phyloP scores from a whole-genome alignment of 1,284 basidiomycete species.

The Peniophora sp. region DNA sequence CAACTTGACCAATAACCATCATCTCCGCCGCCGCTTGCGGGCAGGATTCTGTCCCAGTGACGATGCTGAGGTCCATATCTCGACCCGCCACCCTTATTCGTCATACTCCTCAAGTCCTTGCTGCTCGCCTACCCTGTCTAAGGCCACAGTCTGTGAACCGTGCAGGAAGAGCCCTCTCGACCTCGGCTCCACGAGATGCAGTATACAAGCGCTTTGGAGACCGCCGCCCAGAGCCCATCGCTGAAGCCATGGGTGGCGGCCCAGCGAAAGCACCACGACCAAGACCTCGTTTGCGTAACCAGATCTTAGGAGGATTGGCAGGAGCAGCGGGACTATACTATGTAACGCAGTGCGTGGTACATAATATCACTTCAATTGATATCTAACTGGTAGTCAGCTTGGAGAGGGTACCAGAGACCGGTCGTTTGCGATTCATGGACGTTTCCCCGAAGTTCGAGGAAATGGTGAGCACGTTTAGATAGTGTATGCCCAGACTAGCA shows the following conservation, averaged over 20 bases:
- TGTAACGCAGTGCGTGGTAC: constrained; percentile 48
- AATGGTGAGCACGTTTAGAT: constrained; percentile 19
- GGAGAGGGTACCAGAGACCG: constrained; percentile 77
- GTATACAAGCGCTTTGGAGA: constrained; percentile 9
- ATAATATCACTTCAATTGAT: not conserved
- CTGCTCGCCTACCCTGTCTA: no score
- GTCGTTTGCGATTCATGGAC: constrained; percentile 81
- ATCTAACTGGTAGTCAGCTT: constrained; percentile 36
- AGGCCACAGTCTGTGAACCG: no score
- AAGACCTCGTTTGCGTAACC: constrained; percentile 3
- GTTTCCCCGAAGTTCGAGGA: constrained; percentile 55
- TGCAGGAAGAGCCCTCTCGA: not conserved
- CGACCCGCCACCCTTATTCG: no score
- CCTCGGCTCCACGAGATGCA: constrained; percentile 2
- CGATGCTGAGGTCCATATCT: no score
- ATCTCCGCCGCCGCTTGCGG: no score
- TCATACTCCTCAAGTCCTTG: no score
- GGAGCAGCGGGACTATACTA: constrained; percentile 37
- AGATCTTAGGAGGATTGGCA: not conserved
- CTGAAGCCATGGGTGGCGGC: not conserved
- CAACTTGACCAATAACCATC: no score
- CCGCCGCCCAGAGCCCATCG: not conserved
- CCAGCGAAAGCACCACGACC: not conserved
- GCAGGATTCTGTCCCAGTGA: no score
- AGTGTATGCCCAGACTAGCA: not conserved